These are phyloP conservation scores for Tolypocladium ophioglossoides DNA, from an alignment of 2,329 filamentous ascomycete species.

Conservation along the genomic window DNA sequence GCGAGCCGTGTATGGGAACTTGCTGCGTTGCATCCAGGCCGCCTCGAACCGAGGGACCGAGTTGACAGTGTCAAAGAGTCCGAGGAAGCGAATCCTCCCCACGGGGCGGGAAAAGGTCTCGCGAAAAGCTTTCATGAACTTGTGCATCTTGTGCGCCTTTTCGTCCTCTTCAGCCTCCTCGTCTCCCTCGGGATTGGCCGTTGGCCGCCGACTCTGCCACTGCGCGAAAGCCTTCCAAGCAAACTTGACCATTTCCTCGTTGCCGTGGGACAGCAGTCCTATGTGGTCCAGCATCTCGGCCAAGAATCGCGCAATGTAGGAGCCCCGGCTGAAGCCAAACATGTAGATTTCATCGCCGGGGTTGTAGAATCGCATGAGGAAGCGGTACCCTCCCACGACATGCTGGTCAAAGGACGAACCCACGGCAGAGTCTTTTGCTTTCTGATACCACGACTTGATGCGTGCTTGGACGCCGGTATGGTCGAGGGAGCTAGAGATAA, in stretches of 20 bases:
- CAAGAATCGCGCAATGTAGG: constrained; percentile 64
- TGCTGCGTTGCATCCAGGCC: constrained; percentile 67
- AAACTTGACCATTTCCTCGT: constrained; percentile 76
- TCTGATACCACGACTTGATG: constrained; percentile 55
- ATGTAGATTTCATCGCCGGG: constrained; percentile 57
- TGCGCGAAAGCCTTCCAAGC: constrained; percentile 74
- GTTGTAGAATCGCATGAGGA: constrained; percentile 64
- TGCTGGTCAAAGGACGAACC: constrained; percentile 74
- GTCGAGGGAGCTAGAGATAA: constrained; percentile 48
- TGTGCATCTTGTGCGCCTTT: constrained; percentile 47
- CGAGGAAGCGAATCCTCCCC: constrained; percentile 62
- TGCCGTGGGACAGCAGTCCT: constrained; percentile 68
- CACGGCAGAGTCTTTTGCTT: constrained; percentile 69
- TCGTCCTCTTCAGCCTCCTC: constrained; percentile 22
- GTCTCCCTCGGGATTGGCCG: constrained; percentile 29
- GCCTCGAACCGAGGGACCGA: constrained; percentile 69
- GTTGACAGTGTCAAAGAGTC: constrained; percentile 75
- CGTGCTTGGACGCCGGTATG: constrained; percentile 46
- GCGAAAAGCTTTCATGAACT: constrained; percentile 69
- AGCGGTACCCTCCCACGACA: constrained; percentile 73
- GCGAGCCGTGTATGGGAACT: constrained; percentile 58
- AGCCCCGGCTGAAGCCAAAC: constrained; percentile 64
- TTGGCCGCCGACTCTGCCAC: constrained; percentile 54
- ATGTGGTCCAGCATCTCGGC: constrained; percentile 81
- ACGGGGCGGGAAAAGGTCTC: constrained; percentile 73